phyloP scores from a whole-genome alignment of 768 basidiomycete species.

The Russula olivacea region DNA sequence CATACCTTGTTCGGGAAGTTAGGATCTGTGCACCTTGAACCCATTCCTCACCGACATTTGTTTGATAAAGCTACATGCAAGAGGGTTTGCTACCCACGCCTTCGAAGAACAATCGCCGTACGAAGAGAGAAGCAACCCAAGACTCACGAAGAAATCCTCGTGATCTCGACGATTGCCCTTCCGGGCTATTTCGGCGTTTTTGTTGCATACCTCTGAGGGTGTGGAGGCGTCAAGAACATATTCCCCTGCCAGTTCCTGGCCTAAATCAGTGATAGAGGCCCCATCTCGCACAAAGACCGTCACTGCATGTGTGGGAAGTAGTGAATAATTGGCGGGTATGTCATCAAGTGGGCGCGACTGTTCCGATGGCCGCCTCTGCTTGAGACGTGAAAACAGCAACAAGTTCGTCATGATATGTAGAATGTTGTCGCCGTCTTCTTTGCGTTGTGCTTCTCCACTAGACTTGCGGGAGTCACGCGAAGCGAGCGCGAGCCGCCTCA shows the following conservation, averaged over 20 bases:
- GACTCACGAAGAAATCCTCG: slow-evolving; percentile 23
- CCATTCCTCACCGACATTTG: slow-evolving; percentile 28
- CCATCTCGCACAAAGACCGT: slow-evolving; percentile 26
- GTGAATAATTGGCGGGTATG: slow-evolving; percentile 60
- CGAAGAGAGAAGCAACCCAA: slow-evolving; percentile 19
- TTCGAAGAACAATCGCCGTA: slow-evolving; percentile 4
- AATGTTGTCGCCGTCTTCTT: slow-evolving; percentile 52
- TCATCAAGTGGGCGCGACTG: slow-evolving; percentile 32
- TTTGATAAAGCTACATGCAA: slow-evolving; percentile 20
- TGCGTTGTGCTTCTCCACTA: slow-evolving; percentile 37
- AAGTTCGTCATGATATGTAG: slow-evolving; percentile 76
- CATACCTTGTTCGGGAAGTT: slow-evolving; percentile 34
- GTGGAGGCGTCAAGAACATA: slow-evolving; percentile 20
- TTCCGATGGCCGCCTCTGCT: slow-evolving; percentile 48
- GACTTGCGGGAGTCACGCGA: slow-evolving; percentile 49
- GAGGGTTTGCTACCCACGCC: slow-evolving; percentile 17
- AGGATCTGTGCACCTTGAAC: background rate
- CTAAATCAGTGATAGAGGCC: slow-evolving; percentile 16
- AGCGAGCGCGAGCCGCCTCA: slow-evolving; percentile 56
- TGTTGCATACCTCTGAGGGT: slow-evolving; percentile 16
- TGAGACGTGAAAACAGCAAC: slow-evolving; percentile 50
- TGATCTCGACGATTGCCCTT: slow-evolving; percentile 17
- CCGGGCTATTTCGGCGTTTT: slow-evolving; percentile 23
- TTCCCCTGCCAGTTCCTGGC: slow-evolving; percentile 22
- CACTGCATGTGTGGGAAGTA: slow-evolving; percentile 33